Evolutionary conservation across 257 asterid species (phyloP).

Genomic region (Solanum appendiculatum): DNA sequence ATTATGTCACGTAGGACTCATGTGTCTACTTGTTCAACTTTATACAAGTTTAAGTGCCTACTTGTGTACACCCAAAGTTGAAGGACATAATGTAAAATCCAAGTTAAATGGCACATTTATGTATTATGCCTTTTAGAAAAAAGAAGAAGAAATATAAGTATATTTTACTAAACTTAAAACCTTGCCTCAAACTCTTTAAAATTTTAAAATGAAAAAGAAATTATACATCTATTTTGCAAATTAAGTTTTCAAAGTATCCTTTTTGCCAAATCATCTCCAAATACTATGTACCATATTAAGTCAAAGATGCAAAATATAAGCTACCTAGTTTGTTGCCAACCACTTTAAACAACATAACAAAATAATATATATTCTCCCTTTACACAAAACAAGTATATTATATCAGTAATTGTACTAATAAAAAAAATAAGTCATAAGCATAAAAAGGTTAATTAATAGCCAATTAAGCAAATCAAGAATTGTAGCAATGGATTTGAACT

Average conservation of each 20-base stretch:
- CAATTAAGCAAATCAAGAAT: background rate
- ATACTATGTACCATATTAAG: background rate
- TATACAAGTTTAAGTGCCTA: no score
- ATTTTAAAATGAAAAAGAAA: background rate
- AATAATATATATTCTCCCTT: background rate
- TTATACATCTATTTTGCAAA: background rate
- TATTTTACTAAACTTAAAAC: no score
- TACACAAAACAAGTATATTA: background rate
- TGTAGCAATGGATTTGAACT: background rate
- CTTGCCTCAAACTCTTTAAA: background rate
- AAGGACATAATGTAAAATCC: no score
- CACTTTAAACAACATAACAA: background rate
- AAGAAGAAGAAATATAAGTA: no score
- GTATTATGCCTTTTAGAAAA: no score
- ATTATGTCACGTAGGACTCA: no score
- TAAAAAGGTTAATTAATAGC: background rate
- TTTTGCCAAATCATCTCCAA: background rate
- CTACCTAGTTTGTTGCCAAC: background rate
- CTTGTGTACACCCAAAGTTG: background rate
- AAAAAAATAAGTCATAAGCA: background rate
- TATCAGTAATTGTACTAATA: no score
- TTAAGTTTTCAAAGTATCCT: background rate
- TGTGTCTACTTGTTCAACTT: no score
- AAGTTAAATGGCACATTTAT: no score
- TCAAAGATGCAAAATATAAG: background rate